These are phyloP conservation scores for Pinus taeda DNA, from an alignment of 75 land plant species.

Conservation along the genomic window DNA sequence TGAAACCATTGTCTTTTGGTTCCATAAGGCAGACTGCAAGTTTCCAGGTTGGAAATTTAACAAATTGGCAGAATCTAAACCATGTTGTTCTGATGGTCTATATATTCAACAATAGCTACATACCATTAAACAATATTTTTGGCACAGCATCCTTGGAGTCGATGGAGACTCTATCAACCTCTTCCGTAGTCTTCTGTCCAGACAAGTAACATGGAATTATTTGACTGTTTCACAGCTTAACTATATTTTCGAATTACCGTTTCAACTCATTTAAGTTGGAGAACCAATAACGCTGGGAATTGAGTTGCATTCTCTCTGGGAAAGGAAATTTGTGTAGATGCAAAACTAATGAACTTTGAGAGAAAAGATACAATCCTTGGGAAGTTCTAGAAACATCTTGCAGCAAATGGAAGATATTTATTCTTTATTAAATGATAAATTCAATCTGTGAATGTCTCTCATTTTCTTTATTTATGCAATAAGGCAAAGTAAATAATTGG, in stretches of 20 bases:
- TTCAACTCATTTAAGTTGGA: no score
- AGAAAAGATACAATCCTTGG: not conserved
- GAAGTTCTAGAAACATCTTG: not conserved
- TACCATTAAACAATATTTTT: no score
- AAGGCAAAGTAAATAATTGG: not conserved
- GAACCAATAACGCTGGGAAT: no score
- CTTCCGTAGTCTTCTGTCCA: no score
- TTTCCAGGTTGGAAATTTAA: constrained; percentile 25
- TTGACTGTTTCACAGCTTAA: no score
- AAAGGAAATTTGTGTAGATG: not conserved
- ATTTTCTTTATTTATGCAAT: not conserved
- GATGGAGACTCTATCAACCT: no score
- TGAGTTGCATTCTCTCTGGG: no score
- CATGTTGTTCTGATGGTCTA: no score
- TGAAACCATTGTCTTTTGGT: constrained; percentile 36
- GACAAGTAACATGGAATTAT: no score
- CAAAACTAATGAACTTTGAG: not conserved
- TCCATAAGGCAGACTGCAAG: constrained; percentile 38
- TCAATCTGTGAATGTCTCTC: not conserved
- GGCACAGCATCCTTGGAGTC: no score
- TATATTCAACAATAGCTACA: no score
- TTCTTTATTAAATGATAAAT: not conserved
- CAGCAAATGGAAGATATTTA: not conserved
- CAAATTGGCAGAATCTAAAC: not conserved
- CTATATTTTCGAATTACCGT: no score